These are phyloP conservation scores for Aspergillus transmontanensis DNA, from an alignment of 2,329 filamentous ascomycete species.

Conservation along the genomic window DNA sequence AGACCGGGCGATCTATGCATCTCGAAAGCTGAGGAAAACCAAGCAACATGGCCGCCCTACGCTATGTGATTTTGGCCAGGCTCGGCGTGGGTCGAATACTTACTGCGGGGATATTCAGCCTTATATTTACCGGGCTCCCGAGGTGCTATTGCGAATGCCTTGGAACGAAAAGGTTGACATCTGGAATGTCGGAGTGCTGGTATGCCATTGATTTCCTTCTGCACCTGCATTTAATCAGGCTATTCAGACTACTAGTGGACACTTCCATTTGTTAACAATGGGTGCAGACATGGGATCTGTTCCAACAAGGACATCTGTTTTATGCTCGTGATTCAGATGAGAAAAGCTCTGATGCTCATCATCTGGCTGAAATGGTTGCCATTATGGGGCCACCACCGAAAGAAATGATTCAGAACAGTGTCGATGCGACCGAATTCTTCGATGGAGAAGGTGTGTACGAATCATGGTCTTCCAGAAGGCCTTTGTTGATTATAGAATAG, in stretches of 20 bases:
- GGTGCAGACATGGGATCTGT: conserved; percentile 23
- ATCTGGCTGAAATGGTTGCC: conserved; percentile 22
- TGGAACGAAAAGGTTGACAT: conserved; percentile 32
- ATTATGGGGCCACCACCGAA: conserved; percentile 17
- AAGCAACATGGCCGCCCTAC: no score
- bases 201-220: no score
- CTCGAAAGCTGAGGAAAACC: no score
- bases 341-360: conserved; percentile 14
- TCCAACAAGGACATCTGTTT: conserved; percentile 22
- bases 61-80: conserved; percentile 24
- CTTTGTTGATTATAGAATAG: no score
- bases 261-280: no score
- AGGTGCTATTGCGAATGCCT: conserved; percentile 29
- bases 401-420: no score
- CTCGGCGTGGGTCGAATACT: conserved; percentile 14
- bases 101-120: conserved; percentile 26
- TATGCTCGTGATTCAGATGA: conserved; percentile 12
- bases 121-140: conserved; percentile 30
- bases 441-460: no score
- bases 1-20: no score
- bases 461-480: no score
- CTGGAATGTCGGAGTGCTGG: conserved; percentile 27
- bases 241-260: no score
- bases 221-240: no score
- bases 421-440: no score